phyloP scores from a whole-genome alignment of 1,284 basidiomycete genomes.

The Afroboletus lepidellus region DNA sequence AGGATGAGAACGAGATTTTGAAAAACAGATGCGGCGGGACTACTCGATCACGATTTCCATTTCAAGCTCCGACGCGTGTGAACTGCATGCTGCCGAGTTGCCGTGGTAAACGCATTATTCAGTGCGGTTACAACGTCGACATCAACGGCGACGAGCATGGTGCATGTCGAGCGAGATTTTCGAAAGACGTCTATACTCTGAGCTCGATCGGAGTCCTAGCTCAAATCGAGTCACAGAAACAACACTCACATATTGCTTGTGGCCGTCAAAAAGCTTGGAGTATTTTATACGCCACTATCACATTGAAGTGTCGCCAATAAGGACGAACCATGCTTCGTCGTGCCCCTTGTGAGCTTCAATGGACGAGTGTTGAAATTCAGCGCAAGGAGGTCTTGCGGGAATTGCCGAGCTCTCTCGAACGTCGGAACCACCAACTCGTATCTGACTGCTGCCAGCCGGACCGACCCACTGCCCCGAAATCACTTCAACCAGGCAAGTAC shows the following conservation, averaged over 20 bases:
- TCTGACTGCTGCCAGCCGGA: neutral
- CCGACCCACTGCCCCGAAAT: neutral
- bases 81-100: neutral
- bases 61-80: constrained; percentile 41
- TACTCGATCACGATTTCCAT: constrained; percentile 25
- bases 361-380: neutral
- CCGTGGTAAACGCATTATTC: neutral
- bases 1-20: constrained; percentile 24
- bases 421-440: constrained; percentile 3
- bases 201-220: neutral
- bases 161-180: neutral
- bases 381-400: constrained; percentile 8
- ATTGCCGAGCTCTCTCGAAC: constrained; percentile 20
- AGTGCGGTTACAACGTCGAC: neutral
- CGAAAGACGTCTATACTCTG: too few relatives aligned
- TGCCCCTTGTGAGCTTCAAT: neutral
- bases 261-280: neutral
- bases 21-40: constrained; percentile 31
- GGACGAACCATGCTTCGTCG: neutral
- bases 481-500: constrained; percentile 16
- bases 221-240: neutral
- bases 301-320: neutral
- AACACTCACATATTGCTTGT: neutral
- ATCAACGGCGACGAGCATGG: neutral
- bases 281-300: neutral